These are phyloP conservation scores for Amylocarpus encephaloides DNA, from an alignment of 2,329 filamentous ascomycete genomes.

Conservation along the genomic window DNA sequence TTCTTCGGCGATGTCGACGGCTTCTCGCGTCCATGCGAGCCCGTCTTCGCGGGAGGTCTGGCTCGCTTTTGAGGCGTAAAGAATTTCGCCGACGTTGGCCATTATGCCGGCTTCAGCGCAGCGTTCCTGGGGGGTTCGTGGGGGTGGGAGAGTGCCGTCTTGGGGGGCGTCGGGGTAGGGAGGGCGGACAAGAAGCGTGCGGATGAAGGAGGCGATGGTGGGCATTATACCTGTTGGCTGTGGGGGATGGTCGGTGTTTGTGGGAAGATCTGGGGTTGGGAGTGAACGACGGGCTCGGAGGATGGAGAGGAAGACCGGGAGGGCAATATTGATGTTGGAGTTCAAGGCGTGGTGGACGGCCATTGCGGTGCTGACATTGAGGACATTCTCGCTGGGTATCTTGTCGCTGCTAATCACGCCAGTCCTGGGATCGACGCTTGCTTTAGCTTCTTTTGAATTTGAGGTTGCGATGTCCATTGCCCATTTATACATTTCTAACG, in stretches of 20 bases:
- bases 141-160: conserved; percentile 62
- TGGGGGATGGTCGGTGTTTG: conserved; percentile 13
- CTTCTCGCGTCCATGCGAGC: conserved; percentile 83
- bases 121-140: conserved; percentile 56
- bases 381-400: conserved; percentile 64
- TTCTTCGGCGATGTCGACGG: conserved; percentile 72
- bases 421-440: conserved; percentile 54
- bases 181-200: conserved; percentile 40
- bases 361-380: conserved; percentile 68
- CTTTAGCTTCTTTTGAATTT: conserved; percentile 40
- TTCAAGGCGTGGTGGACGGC: conserved; percentile 70
- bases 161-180: conserved; percentile 64
- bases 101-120: conserved; percentile 85
- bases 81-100: conserved; percentile 88
- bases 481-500: conserved; percentile 67
- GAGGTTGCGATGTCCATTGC: conserved; percentile 68
- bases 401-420: conserved; percentile 57
- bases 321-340: conserved; percentile 59
- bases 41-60: conserved; percentile 54
- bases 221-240: conserved; percentile 19
- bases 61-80: conserved; percentile 58
- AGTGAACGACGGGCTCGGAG: conserved; percentile 69
- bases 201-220: conserved; percentile 27
- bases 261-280: conserved; percentile 31
- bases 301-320: conserved; percentile 80